Evolutionary conservation across 257 asterid genomes (phyloP), one percentile per base, ranked within the genome.

Genomic region (Capsicum rhomboideum): DNA sequence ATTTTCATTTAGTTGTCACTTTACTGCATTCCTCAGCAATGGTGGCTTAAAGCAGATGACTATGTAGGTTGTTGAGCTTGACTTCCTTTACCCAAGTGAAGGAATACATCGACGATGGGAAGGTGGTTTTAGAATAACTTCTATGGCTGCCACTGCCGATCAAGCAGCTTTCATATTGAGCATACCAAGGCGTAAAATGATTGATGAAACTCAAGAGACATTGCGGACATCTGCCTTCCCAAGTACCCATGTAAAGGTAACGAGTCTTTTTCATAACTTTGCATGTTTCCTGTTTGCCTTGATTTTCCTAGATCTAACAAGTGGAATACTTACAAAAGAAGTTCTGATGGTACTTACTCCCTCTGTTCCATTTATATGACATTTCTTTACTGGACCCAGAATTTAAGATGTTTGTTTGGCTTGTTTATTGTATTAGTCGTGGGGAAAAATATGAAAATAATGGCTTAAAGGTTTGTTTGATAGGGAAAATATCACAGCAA

Each of bases 51-150:
- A 77, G 63, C 37, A 50, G 63, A 61, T 58, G 42, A 44, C 61
- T 9, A 10, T 61, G 49, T 82, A 96, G 99, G 98, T 94, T 53
- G 98, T 96, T 75, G 99, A 96, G 92, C 98, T 96, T 42, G 98
- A 96, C 88, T 96, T 96, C 89, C 92, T 93, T 42, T 96, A 96
- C 82, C 99, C 99, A 53, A 96, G 99, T 79, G 99, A 96, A 90
- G 99, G 98, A 75, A 94, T 94, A 83, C 99, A 94, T 61, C 91
- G 98, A 26, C 90, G 99, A 54, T 96, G 99, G 99, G 99, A 96
- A 82, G 92, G 84, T 88, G 98, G 98, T 44, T 96, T 92, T 84
- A 90, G 99, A 88, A 94, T 94, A 75, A 96, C 99, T 40, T 89
- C 98, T 80, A 96, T 93, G 98, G 98, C 98, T 54, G 98, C 98